A percentile compares a stretch with the other conserved stretches of the same genome.
phyloP scores from a whole-genome alignment of 495 filamentous ascomycete genomes.

The Acidiella bohemica region DNA sequence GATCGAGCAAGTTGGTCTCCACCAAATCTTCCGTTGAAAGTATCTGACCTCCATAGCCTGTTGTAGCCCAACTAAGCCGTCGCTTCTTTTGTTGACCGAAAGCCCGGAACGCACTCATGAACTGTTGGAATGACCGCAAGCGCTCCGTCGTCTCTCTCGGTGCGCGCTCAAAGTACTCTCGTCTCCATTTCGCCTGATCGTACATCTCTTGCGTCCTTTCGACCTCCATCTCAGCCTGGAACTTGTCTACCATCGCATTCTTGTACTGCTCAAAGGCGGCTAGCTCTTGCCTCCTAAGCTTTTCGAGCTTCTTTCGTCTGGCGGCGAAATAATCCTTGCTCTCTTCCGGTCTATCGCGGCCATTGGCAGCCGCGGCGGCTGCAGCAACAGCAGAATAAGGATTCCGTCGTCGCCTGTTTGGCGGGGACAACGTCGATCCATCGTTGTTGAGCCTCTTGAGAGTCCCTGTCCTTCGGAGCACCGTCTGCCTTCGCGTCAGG shows the following conservation, averaged over 20 bases:
- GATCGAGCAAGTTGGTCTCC: background rate
- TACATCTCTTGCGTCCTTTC: slow-evolving; percentile 10
- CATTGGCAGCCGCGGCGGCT: background rate
- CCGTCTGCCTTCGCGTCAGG: slow-evolving; percentile 2
- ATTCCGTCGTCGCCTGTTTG: background rate
- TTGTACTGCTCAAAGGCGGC: slow-evolving; percentile 11
- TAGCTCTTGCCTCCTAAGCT: slow-evolving; percentile 12
- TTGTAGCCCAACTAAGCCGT: slow-evolving; percentile 1
- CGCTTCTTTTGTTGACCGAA: slow-evolving; percentile 11
- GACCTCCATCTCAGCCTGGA: slow-evolving; percentile 11
- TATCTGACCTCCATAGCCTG: slow-evolving; percentile 7
- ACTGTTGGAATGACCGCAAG: slow-evolving; percentile 8
- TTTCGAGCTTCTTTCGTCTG: slow-evolving; percentile 14
- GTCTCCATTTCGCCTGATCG: slow-evolving; percentile 11
- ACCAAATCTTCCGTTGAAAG: slow-evolving; percentile 8
- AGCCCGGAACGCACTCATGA: slow-evolving; percentile 11
- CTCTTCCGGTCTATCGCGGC: too few relatives aligned
- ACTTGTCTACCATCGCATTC: slow-evolving; percentile 16
- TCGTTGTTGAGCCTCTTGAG: background rate
- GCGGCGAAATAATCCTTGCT: slow-evolving; percentile 8
- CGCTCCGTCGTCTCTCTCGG: slow-evolving; percentile 12
- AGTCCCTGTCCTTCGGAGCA: background rate
- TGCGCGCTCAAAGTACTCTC: slow-evolving; percentile 15
- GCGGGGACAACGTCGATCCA: background rate
- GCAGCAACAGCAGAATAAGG: background rate